A percentile compares a stretch with the other conserved stretches of the same genome.
Conservation (phyloP, 192 early-diverging fungal genomes). For the Umbelopsis isabellina region DNA sequence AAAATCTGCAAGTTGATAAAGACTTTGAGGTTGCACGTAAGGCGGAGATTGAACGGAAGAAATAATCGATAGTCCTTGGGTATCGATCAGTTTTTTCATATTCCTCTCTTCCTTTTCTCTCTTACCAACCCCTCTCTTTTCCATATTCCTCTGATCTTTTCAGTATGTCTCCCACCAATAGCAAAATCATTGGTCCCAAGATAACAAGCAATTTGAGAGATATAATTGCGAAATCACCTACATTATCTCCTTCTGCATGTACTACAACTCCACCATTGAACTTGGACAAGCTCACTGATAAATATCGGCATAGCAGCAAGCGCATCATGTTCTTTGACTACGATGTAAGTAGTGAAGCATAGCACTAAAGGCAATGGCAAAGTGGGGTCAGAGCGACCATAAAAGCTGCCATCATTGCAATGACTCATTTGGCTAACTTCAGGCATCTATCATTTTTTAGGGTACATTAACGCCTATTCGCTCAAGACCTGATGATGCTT, state of each 20-base stretch:
- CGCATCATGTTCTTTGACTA: constrained; percentile 95
- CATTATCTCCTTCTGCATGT: background rate
- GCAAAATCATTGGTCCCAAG: constrained; percentile 8
- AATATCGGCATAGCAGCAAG: constrained; percentile 51
- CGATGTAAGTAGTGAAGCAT: constrained; percentile 61
- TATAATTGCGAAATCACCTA: constrained; percentile 9
- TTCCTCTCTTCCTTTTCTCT: background rate
- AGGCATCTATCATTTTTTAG: constrained; percentile 34
- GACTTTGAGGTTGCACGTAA: background rate
- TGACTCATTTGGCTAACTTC: too few species aligned
- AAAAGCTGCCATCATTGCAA: too few species aligned
- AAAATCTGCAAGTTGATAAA: background rate
- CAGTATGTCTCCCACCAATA: constrained; percentile 16
- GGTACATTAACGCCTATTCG: constrained; percentile 95
- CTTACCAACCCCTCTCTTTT: constrained; percentile 1
- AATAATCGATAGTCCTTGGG: constrained; percentile 1
- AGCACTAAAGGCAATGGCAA: background rate
- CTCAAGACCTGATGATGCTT: constrained; percentile 86
- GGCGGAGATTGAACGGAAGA: constrained; percentile 6
- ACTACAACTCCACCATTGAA: background rate
- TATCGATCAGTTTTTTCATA: constrained; percentile 16
- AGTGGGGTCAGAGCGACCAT: too few species aligned
- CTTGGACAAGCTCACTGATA: constrained; percentile 8
- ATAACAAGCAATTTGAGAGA: background rate
- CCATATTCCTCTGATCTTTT: background rate